Conservation (phyloP, 805 yeast species). For the Metschnikowia henanensis region DNA sequence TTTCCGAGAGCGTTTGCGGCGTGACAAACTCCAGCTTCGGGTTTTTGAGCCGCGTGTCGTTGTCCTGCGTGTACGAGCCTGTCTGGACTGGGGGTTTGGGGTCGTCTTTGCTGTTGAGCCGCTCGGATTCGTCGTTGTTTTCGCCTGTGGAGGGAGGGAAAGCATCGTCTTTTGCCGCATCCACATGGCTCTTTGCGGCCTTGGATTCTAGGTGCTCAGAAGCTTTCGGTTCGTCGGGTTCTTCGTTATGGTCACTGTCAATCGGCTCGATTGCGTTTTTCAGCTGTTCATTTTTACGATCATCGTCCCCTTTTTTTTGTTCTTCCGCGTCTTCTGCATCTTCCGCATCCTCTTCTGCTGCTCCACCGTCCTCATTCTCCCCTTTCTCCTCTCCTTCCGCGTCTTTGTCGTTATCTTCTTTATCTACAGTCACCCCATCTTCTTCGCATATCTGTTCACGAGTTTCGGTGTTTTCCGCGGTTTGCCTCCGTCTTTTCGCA, state of each 20-base stretch:
- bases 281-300: background rate
- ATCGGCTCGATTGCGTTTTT: background rate
- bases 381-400: constrained; percentile 13
- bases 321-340: constrained; percentile 1
- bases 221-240: background rate
- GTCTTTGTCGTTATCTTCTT: constrained; percentile 15
- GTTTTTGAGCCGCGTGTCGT: constrained; percentile 61
- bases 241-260: too few relatives aligned
- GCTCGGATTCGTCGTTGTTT: background rate
- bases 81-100: constrained; percentile 48
- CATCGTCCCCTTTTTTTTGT: background rate
- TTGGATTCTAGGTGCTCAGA: background rate
- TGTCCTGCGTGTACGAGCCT: constrained; percentile 47
- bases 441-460: constrained; percentile 9
- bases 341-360: constrained; percentile 9
- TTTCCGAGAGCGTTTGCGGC: constrained; percentile 65
- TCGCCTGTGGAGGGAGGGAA: constrained; percentile 3
- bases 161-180: constrained; percentile 6
- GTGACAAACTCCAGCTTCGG: constrained; percentile 77
- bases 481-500: constrained; percentile 15
- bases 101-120: constrained; percentile 28
- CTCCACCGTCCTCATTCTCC: constrained; percentile 13
- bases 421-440: constrained; percentile 11
- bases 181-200: background rate
- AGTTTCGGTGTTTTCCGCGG: constrained; percentile 2